phyloP scores from a whole-genome alignment of 495 filamentous ascomycete genomes.

The Hypoxylon intermedium region DNA sequence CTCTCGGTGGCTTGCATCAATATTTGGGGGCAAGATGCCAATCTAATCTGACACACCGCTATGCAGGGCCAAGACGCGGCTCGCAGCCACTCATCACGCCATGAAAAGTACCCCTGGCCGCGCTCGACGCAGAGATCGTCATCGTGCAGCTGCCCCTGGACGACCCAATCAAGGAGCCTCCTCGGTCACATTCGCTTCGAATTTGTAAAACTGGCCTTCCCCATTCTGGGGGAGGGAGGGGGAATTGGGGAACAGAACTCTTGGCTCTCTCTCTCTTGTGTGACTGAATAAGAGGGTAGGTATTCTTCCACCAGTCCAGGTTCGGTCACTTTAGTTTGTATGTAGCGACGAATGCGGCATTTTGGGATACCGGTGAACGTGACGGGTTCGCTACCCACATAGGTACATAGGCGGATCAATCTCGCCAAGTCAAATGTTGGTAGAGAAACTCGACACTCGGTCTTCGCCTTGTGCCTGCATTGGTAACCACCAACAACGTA shows the following conservation, averaged over 20 bases:
- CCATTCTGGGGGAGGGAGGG: slow-evolving; percentile 11
- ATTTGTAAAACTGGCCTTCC: slow-evolving; percentile 9
- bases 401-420: too few relatives aligned
- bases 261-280: slow-evolving; percentile 13
- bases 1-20: neutral
- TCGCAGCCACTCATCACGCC: neutral
- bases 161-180: slow-evolving; percentile 35
- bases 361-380: too few relatives aligned
- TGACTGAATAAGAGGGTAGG: slow-evolving; percentile 6
- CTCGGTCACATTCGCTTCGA: slow-evolving; percentile 27
- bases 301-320: slow-evolving; percentile 10
- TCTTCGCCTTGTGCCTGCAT: too few relatives aligned
- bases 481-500: too few relatives aligned
- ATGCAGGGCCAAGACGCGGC: too few relatives aligned
- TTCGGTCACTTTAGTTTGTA: slow-evolving; percentile 1
- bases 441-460: too few relatives aligned
- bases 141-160: slow-evolving; percentile 27
- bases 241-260: neutral
- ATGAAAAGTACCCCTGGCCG: neutral
- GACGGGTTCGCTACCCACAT: too few relatives aligned
- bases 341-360: neutral
- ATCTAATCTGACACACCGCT: slow-evolving; percentile 2
- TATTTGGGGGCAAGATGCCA: neutral
- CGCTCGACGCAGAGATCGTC: slow-evolving; percentile 31
- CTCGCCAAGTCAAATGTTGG: too few relatives aligned